Evolutionary conservation across 2,329 filamentous ascomycete genomes (phyloP).

Genomic region (Beauveria pseudobassiana): DNA sequence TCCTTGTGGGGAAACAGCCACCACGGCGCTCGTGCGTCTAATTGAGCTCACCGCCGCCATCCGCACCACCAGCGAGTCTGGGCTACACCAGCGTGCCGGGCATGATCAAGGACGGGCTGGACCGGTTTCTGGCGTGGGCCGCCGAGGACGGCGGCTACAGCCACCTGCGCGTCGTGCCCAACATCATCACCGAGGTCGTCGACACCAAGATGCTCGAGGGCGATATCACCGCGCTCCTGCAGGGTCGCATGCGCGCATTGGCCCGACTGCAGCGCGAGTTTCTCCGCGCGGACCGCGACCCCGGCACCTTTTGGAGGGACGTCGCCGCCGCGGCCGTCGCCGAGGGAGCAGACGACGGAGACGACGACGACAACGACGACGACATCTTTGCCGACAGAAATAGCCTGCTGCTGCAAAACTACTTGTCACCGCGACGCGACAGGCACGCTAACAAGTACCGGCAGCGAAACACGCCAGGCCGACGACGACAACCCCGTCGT

Average conservation of each 20-base stretch:
- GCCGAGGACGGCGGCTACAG: constrained; percentile 32
- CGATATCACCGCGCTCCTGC: constrained; percentile 28
- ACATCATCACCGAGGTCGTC: constrained; percentile 30
- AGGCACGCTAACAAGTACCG: neutral
- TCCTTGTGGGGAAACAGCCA: constrained; percentile 24
- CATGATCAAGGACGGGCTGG: constrained; percentile 28
- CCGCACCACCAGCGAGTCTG: constrained; percentile 28
- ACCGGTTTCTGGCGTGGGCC: constrained; percentile 32
- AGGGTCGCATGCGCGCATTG: constrained; percentile 27
- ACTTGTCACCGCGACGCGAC: constrained; percentile 5
- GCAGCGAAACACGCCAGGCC: neutral
- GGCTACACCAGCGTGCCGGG: constrained; percentile 23
- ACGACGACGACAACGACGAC: neutral
- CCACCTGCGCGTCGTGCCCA: constrained; percentile 28
- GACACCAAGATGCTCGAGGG: constrained; percentile 22
- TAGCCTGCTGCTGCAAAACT: neutral
- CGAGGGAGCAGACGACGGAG: neutral
- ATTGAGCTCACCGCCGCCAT: constrained; percentile 32
- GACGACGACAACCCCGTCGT: neutral
- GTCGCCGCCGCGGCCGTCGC: constrained; percentile 7
- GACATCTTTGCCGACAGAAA: neutral
- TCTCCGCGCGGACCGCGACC: constrained; percentile 21
- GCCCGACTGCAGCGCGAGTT: constrained; percentile 30
- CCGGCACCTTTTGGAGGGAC: constrained; percentile 24
- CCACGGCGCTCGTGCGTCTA: constrained; percentile 29